Base-by-base conservation (phyloP, 768 basidiomycete genomes). In the Boletus coccyginus region DNA sequence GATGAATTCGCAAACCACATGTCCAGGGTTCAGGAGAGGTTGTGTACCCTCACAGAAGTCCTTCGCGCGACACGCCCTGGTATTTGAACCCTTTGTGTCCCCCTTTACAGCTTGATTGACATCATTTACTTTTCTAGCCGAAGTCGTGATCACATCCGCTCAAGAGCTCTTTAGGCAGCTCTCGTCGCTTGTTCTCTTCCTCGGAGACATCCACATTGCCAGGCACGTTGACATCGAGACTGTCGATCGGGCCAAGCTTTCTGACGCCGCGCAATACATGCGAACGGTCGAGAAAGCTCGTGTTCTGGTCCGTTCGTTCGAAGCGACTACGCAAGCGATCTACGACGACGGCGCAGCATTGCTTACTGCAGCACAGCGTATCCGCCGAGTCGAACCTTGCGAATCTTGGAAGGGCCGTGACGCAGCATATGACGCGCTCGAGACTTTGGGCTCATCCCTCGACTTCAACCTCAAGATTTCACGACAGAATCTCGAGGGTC, bases 171-270 rank as follows among this genome's bases (percentile, higher is more conserved):
- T 78, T 21, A 69, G 66, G 10, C 65, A 74, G 43, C 62, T 84
- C 17, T 76, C 76, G 1, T 66, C 72, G 13, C 73, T 82, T 50
- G 62, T 83, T 6, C 62, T 65, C 9, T 70, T 73, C 40, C 68
- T 80, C 21, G 74, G 75, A 21, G 80, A 81, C 46, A 72, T 84
- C 51, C 78, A 85, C 57, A 64, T 85, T 24, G 81, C 81, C 17
- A 73, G 75, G 29, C 74, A 76, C 43, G 75, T 85, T 38, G 84
- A 85, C 54, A 70, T 85, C 77, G 77, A 82, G 42, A 76, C 75
- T 10, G 65, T 71, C 21, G 64, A 70, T 29, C 64, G 70, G 12
- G 60, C 70, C 5, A 65, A 69, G 8, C 65, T 75, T 1, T 55
- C 67, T 3, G 70, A 73, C 11, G 77, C 77, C 41, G 62, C 63